phyloP scores from a whole-genome alignment of 139 green algal species.

The Protoeuglena noctilucae region DNA sequence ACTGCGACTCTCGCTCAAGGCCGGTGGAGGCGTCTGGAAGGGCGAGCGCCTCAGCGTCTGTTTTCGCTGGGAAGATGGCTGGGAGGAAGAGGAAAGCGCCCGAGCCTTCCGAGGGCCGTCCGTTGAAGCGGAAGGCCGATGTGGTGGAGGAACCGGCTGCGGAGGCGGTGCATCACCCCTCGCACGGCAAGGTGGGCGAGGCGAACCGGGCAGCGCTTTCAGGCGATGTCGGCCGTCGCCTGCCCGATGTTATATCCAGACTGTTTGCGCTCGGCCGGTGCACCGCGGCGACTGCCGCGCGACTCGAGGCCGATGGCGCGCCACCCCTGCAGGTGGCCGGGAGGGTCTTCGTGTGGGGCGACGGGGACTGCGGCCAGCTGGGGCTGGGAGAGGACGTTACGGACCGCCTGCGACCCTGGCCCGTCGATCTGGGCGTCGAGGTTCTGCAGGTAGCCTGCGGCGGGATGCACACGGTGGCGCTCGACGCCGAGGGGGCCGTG shows the following conservation, averaged over 20 bases:
- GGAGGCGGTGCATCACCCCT: conserved; percentile 10
- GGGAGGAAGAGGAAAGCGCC: too few relatives aligned
- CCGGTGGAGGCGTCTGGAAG: too few relatives aligned
- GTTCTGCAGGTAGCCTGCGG: conserved; percentile 36
- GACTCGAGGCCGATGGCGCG: too few relatives aligned
- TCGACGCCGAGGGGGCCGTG: conserved; percentile 35
- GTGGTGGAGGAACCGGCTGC: too few relatives aligned
- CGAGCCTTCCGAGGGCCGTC: too few relatives aligned
- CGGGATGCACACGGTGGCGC: conserved; percentile 74
- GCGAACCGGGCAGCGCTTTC: neutral
- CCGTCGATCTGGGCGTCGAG: conserved; percentile 13
- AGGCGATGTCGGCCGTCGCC: neutral
- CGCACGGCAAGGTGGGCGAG: conserved; percentile 7
- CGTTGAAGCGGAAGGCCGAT: too few relatives aligned
- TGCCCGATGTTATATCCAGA: neutral
- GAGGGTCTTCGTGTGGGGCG: conserved; percentile 30
- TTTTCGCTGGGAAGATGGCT: too few relatives aligned
- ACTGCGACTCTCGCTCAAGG: too few relatives aligned
- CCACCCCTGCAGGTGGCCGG: conserved; percentile 18
- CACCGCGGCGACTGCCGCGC: neutral
- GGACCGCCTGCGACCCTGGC: conserved; percentile 22
- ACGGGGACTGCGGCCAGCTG: conserved; percentile 47
- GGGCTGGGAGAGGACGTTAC: conserved; percentile 38
- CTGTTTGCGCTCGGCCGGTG: neutral
- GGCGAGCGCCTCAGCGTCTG: too few relatives aligned